Evolutionary conservation across 2,329 filamentous ascomycete species (phyloP), one percentile per base, ranked within the genome.

Genomic region (Xylaria sp.): DNA sequence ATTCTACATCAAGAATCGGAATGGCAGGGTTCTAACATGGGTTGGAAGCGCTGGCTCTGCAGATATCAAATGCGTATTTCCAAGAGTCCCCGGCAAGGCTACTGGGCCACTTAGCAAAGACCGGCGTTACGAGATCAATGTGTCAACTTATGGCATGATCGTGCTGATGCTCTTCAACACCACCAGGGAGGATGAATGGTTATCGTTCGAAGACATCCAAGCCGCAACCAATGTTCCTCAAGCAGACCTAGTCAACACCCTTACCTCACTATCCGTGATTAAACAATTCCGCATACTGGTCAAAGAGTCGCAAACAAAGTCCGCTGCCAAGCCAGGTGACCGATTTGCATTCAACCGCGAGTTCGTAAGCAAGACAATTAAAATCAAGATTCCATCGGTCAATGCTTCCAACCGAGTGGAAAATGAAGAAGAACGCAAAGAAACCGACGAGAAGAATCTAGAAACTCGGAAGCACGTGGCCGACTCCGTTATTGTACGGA

Each of bases 61-160:
- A 1, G 96, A 98, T 77, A 86, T 99, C 74, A 90, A 91, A 66
- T 96, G 93, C 70, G 83, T 89, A 46, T 90, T 99, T 81, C 90
- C 91, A 40, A 87, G 89, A 76, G 84, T 92, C 0, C 86, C 89
- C 46, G 91, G 92, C 40, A 94, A 94, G 75, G 87, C 89, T 13
- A 88, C 90, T 2, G 84, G 87, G 0, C 80, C 83, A 0, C 78
- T 90, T 26, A 85, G 86, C 66, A 88, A 86, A 66, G 90, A 92
- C 71, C 86, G 92, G 40, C 90, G 91, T 42, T 95, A 98, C 77
- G 96, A 99, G 75, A 84, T 99, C 64, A 97, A 94, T 69, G 94
- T 97, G 23, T 92, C 94, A 1, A 98, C 96, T 0, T 96, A 96
- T 78, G 93, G 90, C 74, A 97, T 98, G 93, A 83, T 97, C 23